phyloP scores from a whole-genome alignment of 306 rosid species.

The cucumber (Cucumis sativus) region DNA sequence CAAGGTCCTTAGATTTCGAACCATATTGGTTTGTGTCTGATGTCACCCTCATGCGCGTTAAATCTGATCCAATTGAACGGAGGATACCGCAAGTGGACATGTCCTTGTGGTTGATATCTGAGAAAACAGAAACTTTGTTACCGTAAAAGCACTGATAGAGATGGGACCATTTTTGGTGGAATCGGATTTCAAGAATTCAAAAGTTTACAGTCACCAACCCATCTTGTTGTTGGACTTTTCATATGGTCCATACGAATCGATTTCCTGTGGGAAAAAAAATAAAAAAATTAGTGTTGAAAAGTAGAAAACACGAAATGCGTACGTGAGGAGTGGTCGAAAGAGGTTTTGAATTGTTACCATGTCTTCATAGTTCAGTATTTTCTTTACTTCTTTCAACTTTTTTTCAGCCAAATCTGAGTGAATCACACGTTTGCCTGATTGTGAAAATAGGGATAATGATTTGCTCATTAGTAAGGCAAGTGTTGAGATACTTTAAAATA shows the following conservation, averaged over 20 bases:
- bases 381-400: constrained; percentile 57
- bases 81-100: constrained; percentile 76
- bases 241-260: constrained; percentile 31
- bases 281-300: background rate
- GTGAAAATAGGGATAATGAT: background rate
- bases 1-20: constrained; percentile 41
- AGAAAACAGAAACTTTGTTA: background rate
- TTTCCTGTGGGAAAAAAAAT: constrained; percentile 31
- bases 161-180: constrained; percentile 3
- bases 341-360: constrained; percentile 34
- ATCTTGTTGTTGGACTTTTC: constrained; percentile 24
- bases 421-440: constrained; percentile 71
- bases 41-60: constrained; percentile 75
- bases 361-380: constrained; percentile 41
- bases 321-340: background rate
- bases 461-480: background rate
- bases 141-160: background rate
- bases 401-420: constrained; percentile 58
- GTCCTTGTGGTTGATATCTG: constrained; percentile 44
- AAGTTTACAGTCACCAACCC: constrained; percentile 17
- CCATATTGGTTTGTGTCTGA: constrained; percentile 29
- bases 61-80: constrained; percentile 83
- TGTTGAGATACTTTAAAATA: background rate
- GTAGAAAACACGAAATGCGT: background rate
- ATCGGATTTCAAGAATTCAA: background rate